phyloP scores from a whole-genome alignment of 768 basidiomycete species.

The Podaxis sp. region DNA sequence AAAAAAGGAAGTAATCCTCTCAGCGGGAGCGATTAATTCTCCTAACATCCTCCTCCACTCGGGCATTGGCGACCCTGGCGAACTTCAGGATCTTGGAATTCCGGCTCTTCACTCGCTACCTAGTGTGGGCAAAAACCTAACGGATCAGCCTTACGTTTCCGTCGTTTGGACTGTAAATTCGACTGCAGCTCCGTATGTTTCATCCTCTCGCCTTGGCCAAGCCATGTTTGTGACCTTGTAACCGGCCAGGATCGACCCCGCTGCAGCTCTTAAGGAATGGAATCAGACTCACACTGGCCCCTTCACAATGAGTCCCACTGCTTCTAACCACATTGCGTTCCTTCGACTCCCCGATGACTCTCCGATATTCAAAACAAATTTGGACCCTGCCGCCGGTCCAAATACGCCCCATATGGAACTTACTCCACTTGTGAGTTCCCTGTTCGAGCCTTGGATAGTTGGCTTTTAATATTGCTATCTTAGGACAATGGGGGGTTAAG shows the following conservation, averaged over 20 bases:
- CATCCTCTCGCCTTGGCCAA: constrained; percentile 15
- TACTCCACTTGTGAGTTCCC: constrained; percentile 19
- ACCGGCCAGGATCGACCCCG: not conserved
- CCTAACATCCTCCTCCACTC: constrained; percentile 33
- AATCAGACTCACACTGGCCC: constrained; percentile 22
- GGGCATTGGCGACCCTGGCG: constrained; percentile 30
- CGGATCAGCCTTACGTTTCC: constrained; percentile 26
- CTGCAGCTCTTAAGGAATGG: constrained; percentile 18
- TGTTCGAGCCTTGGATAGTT: not conserved
- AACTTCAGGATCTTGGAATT: constrained; percentile 25
- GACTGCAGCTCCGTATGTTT: constrained; percentile 19
- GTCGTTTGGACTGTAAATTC: constrained; percentile 29
- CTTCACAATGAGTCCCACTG: constrained; percentile 16
- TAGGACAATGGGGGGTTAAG: constrained; percentile 15
- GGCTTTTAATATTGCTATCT: not conserved
- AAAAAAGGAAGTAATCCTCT: constrained; percentile 52
- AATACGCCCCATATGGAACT: constrained; percentile 20
- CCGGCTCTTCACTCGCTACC: constrained; percentile 25
- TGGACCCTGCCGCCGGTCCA: constrained; percentile 26
- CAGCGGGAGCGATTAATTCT: constrained; percentile 34
- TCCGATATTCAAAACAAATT: constrained; percentile 17
- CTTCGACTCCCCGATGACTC: constrained; percentile 22
- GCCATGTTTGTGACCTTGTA: not conserved
- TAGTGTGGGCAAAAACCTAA: constrained; percentile 29
- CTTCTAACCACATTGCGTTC: constrained; percentile 23